Evolutionary conservation across 2,329 filamentous ascomycete genomes (phyloP), one percentile per base, ranked within the genome.

Genomic region (Colletotrichum sp.): DNA sequence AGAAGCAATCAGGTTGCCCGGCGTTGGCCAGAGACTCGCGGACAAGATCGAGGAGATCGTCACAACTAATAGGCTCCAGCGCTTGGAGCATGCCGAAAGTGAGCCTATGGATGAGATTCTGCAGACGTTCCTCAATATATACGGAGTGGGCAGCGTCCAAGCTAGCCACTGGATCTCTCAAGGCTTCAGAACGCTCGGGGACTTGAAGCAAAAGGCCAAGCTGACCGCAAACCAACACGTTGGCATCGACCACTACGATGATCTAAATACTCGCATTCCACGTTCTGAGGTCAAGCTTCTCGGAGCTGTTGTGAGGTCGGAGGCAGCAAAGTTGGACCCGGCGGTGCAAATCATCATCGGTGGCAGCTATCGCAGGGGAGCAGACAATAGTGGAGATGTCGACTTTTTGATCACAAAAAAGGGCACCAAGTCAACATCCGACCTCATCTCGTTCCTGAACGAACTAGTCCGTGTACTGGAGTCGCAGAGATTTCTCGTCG

Each of bases 41-140:
- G 88, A 90, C 30, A 98, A 98, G 83, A 97, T 98, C 77, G 95
- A 97, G 80, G 96, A 98, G 81, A 98, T 98, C 58, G 94, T 92
- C 3, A 88, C 89, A 52, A 98, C 95, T 0, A 90, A 95, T 79
- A 88, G 89, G 30, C 89, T 98, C 1, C 90, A 90, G 56, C 90
- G 93, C 48, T 88, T 98, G 1, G 94, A 98, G 38, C 91, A 93
- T 79, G 91, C 94, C 1, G 89, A 90, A 70, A 84, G 88, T 5
- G 94, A 97, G 62, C 91, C 93, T 0, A 87, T 89, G n/a, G 92
- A 95, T 77, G 84, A 88, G 18, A 84, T 91, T 0, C 85, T 98
- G 1, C 91, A 93, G 73, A 83, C 91, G 0, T 98, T 98, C 80
- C 87, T 95, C 28, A 90, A 92, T 0, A 91, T 98, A 4, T 98